phyloP scores from a whole-genome alignment of 805 yeast species.

The Wickerhamomyces xylosicus region DNA sequence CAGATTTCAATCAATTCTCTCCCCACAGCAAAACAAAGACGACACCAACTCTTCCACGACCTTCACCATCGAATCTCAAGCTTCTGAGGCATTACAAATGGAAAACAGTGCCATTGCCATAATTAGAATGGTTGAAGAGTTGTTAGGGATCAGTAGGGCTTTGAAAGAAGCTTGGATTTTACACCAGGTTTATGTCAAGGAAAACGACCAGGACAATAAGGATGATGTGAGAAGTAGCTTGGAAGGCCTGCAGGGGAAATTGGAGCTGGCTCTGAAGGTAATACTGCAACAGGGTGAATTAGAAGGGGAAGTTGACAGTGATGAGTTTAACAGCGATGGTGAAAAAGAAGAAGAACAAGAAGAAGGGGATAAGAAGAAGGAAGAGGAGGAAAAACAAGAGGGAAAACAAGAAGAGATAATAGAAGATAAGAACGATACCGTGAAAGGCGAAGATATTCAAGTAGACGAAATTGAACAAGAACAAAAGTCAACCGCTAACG shows the following conservation, averaged over 20 bases:
- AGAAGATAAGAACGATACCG: no score
- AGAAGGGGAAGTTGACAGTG: constrained; percentile 5
- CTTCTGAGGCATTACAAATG: constrained; percentile 46
- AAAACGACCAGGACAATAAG: not conserved
- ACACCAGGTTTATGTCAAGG: constrained; percentile 28
- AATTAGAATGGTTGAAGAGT: constrained; percentile 41
- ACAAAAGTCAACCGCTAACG: no score
- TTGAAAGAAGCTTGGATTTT: constrained; percentile 48
- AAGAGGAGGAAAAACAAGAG: not conserved
- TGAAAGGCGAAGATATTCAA: no score
- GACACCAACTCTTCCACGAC: not conserved
- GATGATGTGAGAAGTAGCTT: constrained; percentile 15
- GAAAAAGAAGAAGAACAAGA: constrained; percentile 7
- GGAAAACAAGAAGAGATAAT: no score
- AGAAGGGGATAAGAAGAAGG: constrained; percentile 1
- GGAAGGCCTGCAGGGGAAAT: constrained; percentile 2
- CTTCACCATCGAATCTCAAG: constrained; percentile 11
- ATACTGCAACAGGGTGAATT: constrained; percentile 5
- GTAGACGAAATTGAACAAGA: no score
- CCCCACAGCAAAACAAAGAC: not conserved
- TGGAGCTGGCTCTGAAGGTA: constrained; percentile 5
- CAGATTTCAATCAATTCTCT: not conserved
- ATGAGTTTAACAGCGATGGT: constrained; percentile 1
- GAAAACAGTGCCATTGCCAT: constrained; percentile 43
- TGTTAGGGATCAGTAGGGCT: constrained; percentile 35